A percentile compares a stretch with the other conserved stretches of the same genome.
Evolutionary conservation across 371 early-diverging fungal genomes (phyloP).

Genomic region (Lichtheimia ramosa): DNA sequence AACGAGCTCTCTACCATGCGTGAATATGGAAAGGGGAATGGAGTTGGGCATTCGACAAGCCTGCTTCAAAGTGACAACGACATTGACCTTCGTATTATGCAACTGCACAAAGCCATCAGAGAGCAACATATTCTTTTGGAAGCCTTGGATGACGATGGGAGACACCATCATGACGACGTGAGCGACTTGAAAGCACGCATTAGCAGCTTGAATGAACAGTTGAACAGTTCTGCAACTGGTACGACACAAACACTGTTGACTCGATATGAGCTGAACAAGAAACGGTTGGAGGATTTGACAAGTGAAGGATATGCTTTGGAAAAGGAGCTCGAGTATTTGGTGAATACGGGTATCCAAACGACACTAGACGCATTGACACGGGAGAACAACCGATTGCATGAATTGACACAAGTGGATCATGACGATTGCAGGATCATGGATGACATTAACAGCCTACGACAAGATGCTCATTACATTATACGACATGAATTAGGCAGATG

Average conservation of each 20-base stretch:
- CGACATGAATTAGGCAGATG: background rate
- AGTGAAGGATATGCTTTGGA: conserved; percentile 28
- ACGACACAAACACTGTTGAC: conserved; percentile 15
- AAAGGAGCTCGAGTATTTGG: conserved; percentile 39
- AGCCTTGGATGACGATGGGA: conserved; percentile 7
- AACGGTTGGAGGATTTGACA: conserved; percentile 31
- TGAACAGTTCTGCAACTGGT: conserved; percentile 13
- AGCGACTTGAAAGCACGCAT: conserved; percentile 34
- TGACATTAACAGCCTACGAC: background rate
- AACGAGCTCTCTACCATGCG: too few species aligned
- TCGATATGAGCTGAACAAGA: conserved; percentile 32
- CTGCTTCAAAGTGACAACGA: background rate
- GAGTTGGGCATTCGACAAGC: too few species aligned
- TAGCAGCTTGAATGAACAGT: conserved; percentile 17
- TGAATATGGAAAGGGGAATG: too few species aligned
- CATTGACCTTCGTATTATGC: conserved; percentile 4
- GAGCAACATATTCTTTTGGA: conserved; percentile 23
- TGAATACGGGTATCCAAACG: conserved; percentile 23
- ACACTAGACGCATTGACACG: conserved; percentile 14
- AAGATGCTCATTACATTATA: background rate
- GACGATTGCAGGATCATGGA: background rate
- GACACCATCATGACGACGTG: background rate
- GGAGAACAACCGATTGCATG: conserved; percentile 28
- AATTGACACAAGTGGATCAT: background rate
- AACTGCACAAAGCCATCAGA: conserved; percentile 21